Base-by-base conservation (phyloP, 2,329 filamentous ascomycete species). In the Fusarium papillatum region DNA sequence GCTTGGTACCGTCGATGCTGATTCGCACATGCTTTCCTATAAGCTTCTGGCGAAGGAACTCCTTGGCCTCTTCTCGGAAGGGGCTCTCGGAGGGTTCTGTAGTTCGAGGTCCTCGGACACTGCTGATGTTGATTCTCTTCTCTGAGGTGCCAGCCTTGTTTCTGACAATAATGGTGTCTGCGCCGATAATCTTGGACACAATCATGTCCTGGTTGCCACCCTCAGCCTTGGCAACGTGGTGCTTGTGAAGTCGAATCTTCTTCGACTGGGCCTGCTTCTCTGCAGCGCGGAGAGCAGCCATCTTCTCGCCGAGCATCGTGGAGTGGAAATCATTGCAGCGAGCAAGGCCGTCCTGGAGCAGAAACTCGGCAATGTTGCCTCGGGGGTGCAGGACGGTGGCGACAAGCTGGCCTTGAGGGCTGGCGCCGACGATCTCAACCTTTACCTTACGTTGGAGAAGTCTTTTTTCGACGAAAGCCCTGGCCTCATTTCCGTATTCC, bases 11-110 rank as follows among this genome's bases (percentile, higher is more conserved):
- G 82, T 99, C 96, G 71, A 98, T 92, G 66, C 91, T 93, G 68
- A 98, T 92, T 83, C 94, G 95, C 76, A 98, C 95, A 77, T 98
- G 95, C 88, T 99, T 99, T 72, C 96, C 97, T 81, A 99, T 99
- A 38, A 98, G 85, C 84, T 93, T 95, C 89, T 98, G 98, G 67
- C 97, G 93, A 75, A 98, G 84, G 82, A 96, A 98, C 83, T 99
- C 97, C 88, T 99, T 99, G 38, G 97, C 96, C 82, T 98, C 96
- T 16, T 97, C 94, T 77, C 92, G 91, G 88, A 96, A 99, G 0
- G 95, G 95, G 48, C 95, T 90, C 84, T 98, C 96, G 69, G 95
- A 93, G 24, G 95, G 91, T 83, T 98, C 96, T 60, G 92, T 93
- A 5, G 94, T 91, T 81, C 98, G 96, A n/a, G 97, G 97, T 69